Evolutionary conservation across 2,329 filamentous ascomycete species (phyloP), one percentile per base, ranked within the genome.

Genomic region (Camillea tinctor): DNA sequence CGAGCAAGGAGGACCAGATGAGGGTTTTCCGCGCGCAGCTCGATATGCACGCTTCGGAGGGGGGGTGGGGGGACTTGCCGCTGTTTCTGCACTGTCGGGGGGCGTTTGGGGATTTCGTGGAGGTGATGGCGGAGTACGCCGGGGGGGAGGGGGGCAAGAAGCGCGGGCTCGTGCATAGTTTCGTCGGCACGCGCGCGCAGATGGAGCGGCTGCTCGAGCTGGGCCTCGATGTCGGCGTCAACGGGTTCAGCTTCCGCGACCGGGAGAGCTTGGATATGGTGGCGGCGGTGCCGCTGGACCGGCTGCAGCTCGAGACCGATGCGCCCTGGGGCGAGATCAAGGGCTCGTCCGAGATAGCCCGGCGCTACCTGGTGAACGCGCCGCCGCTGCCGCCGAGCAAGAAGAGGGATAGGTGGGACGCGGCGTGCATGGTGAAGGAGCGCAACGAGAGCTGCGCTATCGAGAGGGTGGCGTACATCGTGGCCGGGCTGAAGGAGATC

Each of bases 371-470:
- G n/a, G 62, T 54, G 15, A 73, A 76, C 50, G 77, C 75, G 11
- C 68, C 68, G 6, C 66, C 73, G 5, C 58, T 80, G 52, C 77
- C 78, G 4, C 63, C 68, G 17, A 76, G 73, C 8, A 80, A 80
- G 72, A 83, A 84, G 71, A 78, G 74, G 62, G 79, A 82, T 51
- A 82, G 80, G 64, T 84, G 80, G 62, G 73, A 78, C 53, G 40
- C 62, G 7, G 76, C 74, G 0, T 71, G 71, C 30, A 81, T 83
- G 79, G 74, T 84, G 1, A 84, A 83, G 64, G 78, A 79, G 59
- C 69, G 80, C 49, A 83, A 83, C 61, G 81, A 84, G 65, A 82
- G 80, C 53, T 83, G 80, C 62, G 71, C 69, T 0, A 80, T 84
- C 13, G 77, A 77, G 49, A 71, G 76, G 52, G 80, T 84, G 36